Evolutionary conservation across 2,329 filamentous ascomycete genomes (phyloP).

Genomic region (Sporothrix humicola): DNA sequence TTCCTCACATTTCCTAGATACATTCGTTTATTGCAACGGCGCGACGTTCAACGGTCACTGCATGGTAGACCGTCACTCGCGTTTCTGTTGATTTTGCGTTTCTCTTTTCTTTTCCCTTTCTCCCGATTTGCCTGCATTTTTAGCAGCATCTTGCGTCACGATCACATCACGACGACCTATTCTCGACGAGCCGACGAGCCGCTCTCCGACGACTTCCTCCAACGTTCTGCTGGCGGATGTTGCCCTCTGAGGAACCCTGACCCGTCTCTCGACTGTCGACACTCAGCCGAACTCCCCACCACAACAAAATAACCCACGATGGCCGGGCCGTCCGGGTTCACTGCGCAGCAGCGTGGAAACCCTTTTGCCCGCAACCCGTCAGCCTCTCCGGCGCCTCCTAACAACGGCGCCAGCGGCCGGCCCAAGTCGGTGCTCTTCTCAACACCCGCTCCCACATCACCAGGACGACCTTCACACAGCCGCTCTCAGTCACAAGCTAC

Average conservation of each 20-base stretch:
- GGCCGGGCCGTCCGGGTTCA: slow-evolving; percentile 33
- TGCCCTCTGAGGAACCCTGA: slow-evolving; percentile 22
- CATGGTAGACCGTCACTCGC: neutral
- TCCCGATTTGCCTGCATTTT: neutral
- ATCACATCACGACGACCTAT: neutral
- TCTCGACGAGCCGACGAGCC: neutral
- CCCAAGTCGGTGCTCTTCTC: slow-evolving; percentile 76
- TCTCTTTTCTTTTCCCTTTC: neutral
- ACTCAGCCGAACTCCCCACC: neutral
- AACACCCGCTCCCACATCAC: slow-evolving; percentile 58
- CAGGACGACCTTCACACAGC: slow-evolving; percentile 59
- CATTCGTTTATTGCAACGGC: slow-evolving; percentile 27
- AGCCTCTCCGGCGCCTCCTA: slow-evolving; percentile 62
- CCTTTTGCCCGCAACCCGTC: slow-evolving; percentile 76
- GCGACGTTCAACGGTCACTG: slow-evolving; percentile 19
- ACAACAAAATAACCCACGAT: slow-evolving; percentile 20
- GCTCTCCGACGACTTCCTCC: neutral
- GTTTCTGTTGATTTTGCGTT: neutral
- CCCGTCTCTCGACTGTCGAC: neutral
- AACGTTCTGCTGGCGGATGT: slow-evolving; percentile 33
- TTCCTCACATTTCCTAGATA: slow-evolving; percentile 26
- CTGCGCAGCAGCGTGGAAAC: slow-evolving; percentile 64
- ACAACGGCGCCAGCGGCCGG: slow-evolving; percentile 53
- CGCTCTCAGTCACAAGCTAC: slow-evolving; percentile 44
- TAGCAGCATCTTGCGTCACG: slow-evolving; percentile 20